phyloP scores from a whole-genome alignment of 331 rosid species.

The Prunus yedoensis region DNA sequence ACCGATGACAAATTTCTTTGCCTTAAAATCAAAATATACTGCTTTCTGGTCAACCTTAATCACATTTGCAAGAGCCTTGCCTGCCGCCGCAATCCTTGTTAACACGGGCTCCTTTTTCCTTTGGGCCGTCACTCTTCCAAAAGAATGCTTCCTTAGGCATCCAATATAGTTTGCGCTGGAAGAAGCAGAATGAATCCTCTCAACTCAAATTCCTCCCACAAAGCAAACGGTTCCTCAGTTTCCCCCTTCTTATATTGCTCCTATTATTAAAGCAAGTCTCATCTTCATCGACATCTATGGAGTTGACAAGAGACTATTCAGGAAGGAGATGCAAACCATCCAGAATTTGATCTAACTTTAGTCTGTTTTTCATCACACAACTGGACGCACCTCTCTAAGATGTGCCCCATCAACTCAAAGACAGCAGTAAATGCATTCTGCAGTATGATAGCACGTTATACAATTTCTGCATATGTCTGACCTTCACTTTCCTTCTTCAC shows the following conservation, averaged over 20 bases:
- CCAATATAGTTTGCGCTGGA: constrained; percentile 90
- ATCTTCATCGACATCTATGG: constrained; percentile 66
- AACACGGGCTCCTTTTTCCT: constrained; percentile 65
- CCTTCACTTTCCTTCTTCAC: constrained; percentile 82
- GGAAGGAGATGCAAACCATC: constrained; percentile 60
- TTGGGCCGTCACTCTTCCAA: constrained; percentile 69
- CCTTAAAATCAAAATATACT: constrained; percentile 58
- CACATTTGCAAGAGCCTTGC: constrained; percentile 67
- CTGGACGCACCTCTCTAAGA: constrained; percentile 72
- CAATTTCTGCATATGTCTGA: constrained; percentile 88
- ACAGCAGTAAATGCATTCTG: constrained; percentile 84
- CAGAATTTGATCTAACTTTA: constrained; percentile 86
- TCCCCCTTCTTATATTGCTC: constrained; percentile 89
- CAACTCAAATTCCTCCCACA: constrained; percentile 92
- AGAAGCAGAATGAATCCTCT: constrained; percentile 89
- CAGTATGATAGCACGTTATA: constrained; percentile 79
- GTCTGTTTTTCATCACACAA: constrained; percentile 38
- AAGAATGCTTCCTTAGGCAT: constrained; percentile 73
- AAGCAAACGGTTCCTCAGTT: constrained; percentile 86
- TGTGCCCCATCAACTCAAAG: constrained; percentile 73
- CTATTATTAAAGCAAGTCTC: constrained; percentile 79
- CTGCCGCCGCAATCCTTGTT: constrained; percentile 84
- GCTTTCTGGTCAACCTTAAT: constrained; percentile 61
- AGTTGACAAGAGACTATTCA: constrained; percentile 66
- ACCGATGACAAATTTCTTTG: constrained; percentile 65